Evolutionary conservation across 306 rosid species (phyloP).

Genomic region (Acacia crassicarpa): DNA sequence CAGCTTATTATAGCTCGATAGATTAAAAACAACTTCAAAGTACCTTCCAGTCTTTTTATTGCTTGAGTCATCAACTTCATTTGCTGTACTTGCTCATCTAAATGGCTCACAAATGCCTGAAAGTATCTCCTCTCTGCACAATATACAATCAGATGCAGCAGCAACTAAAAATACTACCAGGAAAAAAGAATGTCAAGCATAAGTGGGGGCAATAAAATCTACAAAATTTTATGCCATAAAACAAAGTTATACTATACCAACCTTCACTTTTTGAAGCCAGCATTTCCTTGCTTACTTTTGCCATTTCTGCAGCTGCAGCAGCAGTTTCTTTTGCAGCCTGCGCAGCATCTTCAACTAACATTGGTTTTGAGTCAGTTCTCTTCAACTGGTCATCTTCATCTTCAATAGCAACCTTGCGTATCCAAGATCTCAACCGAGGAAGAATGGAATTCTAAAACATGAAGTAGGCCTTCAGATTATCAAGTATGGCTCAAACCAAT

Average conservation of each 20-base stretch:
- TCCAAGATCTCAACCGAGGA: slow-evolving; percentile 92
- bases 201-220: background rate
- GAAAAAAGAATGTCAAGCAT: slow-evolving; percentile 6
- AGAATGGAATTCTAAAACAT: slow-evolving; percentile 71
- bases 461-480: slow-evolving; percentile 24
- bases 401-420: slow-evolving; percentile 75
- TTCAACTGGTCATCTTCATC: slow-evolving; percentile 50
- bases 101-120: slow-evolving; percentile 56
- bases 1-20: slow-evolving; percentile 21
- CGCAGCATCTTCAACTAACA: slow-evolving; percentile 73
- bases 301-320: slow-evolving; percentile 94
- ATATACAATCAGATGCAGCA: slow-evolving; percentile 32
- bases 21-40: slow-evolving; percentile 27
- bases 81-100: slow-evolving; percentile 81
- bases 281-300: slow-evolving; percentile 80
- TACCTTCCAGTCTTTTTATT: slow-evolving; percentile 85
- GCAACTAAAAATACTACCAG: slow-evolving; percentile 24
- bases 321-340: slow-evolving; percentile 96
- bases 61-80: slow-evolving; percentile 87
- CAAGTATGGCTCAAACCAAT: slow-evolving; percentile 27
- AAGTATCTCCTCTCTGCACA: slow-evolving; percentile 64
- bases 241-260: slow-evolving; percentile 35
- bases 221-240: slow-evolving; percentile 15
- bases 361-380: slow-evolving; percentile 56
- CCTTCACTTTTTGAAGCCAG: slow-evolving; percentile 80